A percentile compares a stretch with the other conserved stretches of the same genome.
Evolutionary conservation across 305 asterid species (phyloP).

Genomic region (Stenogyne calaminthoides): DNA sequence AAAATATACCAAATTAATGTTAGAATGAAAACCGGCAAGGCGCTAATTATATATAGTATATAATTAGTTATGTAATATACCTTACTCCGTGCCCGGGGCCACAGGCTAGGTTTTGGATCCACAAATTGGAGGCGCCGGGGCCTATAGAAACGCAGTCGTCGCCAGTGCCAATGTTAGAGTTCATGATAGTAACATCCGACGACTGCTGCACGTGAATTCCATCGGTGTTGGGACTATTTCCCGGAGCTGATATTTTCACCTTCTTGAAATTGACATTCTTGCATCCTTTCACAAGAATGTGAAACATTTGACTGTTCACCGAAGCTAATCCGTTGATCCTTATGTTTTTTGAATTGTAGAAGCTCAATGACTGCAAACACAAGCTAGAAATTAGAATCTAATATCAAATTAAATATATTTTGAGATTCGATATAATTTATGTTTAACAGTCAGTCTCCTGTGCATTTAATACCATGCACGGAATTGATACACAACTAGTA

Average conservation of each 20-base stretch:
- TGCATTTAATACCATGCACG: too few relatives aligned
- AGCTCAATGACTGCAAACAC: conserved; percentile 50
- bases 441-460: too few relatives aligned
- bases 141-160: conserved; percentile 84
- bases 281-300: conserved; percentile 56
- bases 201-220: conserved; percentile 29
- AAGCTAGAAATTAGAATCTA: too few relatives aligned
- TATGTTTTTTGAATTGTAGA: conserved; percentile 63
- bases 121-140: conserved; percentile 61
- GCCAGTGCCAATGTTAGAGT: conserved; percentile 54
- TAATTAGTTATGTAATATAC: conserved; percentile 22
- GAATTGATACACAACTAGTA: too few relatives aligned
- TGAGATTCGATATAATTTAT: too few relatives aligned
- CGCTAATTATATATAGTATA: too few relatives aligned
- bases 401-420: too few relatives aligned
- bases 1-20: too few relatives aligned
- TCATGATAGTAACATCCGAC: conserved; percentile 45
- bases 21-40: neutral
- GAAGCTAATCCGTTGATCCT: conserved; percentile 51
- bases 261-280: conserved; percentile 38
- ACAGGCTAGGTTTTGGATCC: conserved; percentile 56
- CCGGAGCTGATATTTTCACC: conserved; percentile 26
- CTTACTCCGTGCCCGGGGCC: conserved; percentile 94
- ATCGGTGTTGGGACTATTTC: conserved; percentile 15
- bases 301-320: conserved; percentile 67